These are phyloP conservation scores for Tympanopsis confertula DNA, from an alignment of 2,329 filamentous ascomycete genomes.

Conservation along the genomic window DNA sequence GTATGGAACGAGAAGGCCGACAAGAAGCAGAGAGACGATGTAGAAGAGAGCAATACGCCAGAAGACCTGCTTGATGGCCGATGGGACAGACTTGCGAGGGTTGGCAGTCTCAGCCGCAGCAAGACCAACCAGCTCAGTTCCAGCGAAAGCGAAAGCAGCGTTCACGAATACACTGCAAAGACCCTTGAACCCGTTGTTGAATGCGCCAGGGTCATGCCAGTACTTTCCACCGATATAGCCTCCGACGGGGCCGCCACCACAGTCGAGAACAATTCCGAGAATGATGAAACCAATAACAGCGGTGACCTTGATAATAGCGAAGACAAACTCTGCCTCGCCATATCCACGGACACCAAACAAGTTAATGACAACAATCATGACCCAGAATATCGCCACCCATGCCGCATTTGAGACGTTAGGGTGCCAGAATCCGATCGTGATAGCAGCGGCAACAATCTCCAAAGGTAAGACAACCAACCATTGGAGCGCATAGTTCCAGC, in stretches of 20 bases:
- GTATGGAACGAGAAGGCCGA: conserved; percentile 29
- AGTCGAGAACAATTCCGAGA: conserved; percentile 18
- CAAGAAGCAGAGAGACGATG: conserved; percentile 28
- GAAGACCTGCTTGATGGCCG: conserved; percentile 35
- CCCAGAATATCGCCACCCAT: conserved; percentile 8
- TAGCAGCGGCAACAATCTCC: conserved; percentile 11
- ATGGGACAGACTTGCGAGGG: conserved; percentile 33
- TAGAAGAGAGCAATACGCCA: conserved; percentile 38
- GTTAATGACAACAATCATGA: conserved; percentile 10
- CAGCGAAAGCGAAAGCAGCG: conserved; percentile 40
- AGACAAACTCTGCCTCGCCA: conserved; percentile 13
- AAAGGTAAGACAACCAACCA: conserved; percentile 23
- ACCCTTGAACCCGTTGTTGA: conserved; percentile 31
- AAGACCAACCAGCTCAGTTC: conserved; percentile 39
- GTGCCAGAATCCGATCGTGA: conserved; percentile 7
- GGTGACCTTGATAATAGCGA: conserved; percentile 11
- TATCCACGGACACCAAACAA: conserved; percentile 12
- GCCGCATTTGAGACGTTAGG: conserved; percentile 6
- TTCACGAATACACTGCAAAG: conserved; percentile 40
- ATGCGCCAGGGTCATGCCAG: conserved; percentile 30
- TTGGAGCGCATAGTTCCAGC: conserved; percentile 24
- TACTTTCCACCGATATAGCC: conserved; percentile 15
- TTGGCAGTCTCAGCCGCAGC: conserved; percentile 38
- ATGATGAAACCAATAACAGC: conserved; percentile 13
- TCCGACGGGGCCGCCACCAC: conserved; percentile 21